Evolutionary conservation across 805 yeast species (phyloP), one percentile per base, ranked within the genome.

Genomic region (Ogataea paradorogensis): DNA sequence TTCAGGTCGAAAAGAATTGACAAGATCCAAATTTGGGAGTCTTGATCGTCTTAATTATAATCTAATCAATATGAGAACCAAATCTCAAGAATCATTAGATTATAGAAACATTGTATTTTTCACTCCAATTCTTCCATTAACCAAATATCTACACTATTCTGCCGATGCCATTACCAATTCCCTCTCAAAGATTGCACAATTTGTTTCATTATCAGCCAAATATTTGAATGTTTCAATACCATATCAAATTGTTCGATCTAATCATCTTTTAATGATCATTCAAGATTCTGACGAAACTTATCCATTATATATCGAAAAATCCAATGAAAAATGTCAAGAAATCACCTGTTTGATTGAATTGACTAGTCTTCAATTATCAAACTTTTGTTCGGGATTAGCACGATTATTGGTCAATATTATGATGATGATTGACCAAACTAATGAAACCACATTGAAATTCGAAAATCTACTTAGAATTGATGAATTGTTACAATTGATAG

Each of bases 101-200:
- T 41, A 40, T n/a, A 40, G 32, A 7, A 45, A 37, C 6, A 27
- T 42, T 4, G 35, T 63, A 3, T 39, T 50, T n/a, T 58, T 51
- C 27, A 35, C 44, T 1, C 67, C 67, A 1, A 45, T 63, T 1
- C 16, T 63, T 9, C 52, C 61, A 2, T 24, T 60, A 1, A 33
- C 46, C 2, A 37, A 44, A 7, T 50, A 45, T 31, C 15, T 56
- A 1, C 22, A 43, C 8, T 59, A 54, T 35, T 40, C 57, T 1
- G 32, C 52, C 3, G 40, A 46, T 7, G 10, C 53, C 3, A 46
- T 62, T 8, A 52, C 51, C 30, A 38, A 45, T 8, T 55, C 60
- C 4, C 20, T 63, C 8, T 46, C 40, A 11, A 48, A 45, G 5
- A 23, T 59, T 1, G 29, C 52, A 6, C 38, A 35, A 14, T 52